These are phyloP conservation scores for Athelia sp. DNA, from an alignment of 1,284 basidiomycete species.

Conservation along the genomic window DNA sequence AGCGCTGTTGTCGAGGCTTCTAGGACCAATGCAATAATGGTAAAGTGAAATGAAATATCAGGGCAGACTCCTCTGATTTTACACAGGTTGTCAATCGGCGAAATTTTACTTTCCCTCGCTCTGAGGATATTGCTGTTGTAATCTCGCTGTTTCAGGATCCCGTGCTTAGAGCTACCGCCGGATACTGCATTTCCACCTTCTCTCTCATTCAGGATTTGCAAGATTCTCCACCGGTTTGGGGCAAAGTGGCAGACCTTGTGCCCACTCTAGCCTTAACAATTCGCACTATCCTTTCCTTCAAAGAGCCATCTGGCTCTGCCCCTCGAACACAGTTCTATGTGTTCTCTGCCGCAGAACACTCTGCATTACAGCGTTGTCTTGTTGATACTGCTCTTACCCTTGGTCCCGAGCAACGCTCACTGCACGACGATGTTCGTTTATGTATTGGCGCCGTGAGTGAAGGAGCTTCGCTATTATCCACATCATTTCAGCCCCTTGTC, in stretches of 20 bases:
- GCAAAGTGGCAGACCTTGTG: slow-evolving; percentile 26
- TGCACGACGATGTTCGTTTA: slow-evolving; percentile 29
- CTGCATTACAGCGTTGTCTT: slow-evolving; percentile 33
- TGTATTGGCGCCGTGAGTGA: slow-evolving; percentile 43
- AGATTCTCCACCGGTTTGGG: slow-evolving; percentile 15
- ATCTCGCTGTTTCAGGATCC: slow-evolving; percentile 38
- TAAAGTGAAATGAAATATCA: slow-evolving; percentile 3
- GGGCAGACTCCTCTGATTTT: not conserved
- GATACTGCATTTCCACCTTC: slow-evolving; percentile 31
- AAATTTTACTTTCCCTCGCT: slow-evolving; percentile 35
- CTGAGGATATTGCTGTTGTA: slow-evolving; percentile 39
- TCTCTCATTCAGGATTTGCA: slow-evolving; percentile 13
- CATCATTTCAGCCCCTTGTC: slow-evolving; percentile 41
- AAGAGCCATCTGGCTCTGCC: slow-evolving; percentile 7
- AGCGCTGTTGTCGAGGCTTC: slow-evolving; percentile 38
- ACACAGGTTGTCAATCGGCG: slow-evolving; percentile 33
- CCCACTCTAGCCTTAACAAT: slow-evolving; percentile 30
- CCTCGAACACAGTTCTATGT: slow-evolving; percentile 39
- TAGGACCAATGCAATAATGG: slow-evolving; percentile 24
- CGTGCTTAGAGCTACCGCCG: slow-evolving; percentile 24
- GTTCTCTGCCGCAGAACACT: slow-evolving; percentile 34
- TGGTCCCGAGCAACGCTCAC: slow-evolving; percentile 9
- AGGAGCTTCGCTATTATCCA: slow-evolving; percentile 40
- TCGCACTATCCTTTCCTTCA: slow-evolving; percentile 23
- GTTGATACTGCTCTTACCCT: slow-evolving; percentile 35